Conservation (phyloP, 2,329 filamentous ascomycete species). For the Escovopsis sp. region DNA sequence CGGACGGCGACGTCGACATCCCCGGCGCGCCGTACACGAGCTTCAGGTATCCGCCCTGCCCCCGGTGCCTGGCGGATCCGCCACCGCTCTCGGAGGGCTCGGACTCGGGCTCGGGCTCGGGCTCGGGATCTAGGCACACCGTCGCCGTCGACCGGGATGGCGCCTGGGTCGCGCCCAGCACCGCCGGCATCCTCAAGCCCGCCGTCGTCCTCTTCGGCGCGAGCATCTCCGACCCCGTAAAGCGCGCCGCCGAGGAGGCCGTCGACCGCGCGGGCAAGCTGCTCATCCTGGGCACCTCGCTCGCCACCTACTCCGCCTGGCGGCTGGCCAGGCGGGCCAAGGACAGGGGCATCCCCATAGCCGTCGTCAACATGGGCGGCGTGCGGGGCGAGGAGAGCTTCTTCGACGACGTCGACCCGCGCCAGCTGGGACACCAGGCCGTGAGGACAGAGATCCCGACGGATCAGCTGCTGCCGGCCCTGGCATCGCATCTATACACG, state of each 20-base stretch:
- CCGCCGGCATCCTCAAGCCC: conserved; percentile 75
- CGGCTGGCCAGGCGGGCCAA: conserved; percentile 70
- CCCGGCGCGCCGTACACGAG: conserved; percentile 76
- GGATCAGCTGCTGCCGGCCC: conserved; percentile 39
- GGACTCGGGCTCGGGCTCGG: too few species aligned
- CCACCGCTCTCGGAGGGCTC: conserved; percentile 39
- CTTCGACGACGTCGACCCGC: conserved; percentile 41
- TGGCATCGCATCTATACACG: conserved; percentile 36
- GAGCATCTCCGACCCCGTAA: conserved; percentile 56
- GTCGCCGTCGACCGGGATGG: conserved; percentile 68
- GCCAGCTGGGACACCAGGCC: conserved; percentile 35
- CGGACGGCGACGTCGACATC: conserved; percentile 87
- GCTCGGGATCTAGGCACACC: conserved; percentile 30
- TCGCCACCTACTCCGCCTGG: conserved; percentile 95
- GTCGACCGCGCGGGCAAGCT: conserved; percentile 64
- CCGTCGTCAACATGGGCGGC: conserved; percentile 76
- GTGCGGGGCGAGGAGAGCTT: conserved; percentile 66
- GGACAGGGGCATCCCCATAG: conserved; percentile 72
- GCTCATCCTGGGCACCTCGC: conserved; percentile 72
- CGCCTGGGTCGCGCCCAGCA: conserved; percentile 53
- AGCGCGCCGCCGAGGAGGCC: conserved; percentile 61
- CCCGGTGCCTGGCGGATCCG: conserved; percentile 55
- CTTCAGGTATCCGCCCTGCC: conserved; percentile 85
- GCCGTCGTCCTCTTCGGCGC: conserved; percentile 96
- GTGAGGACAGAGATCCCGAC: conserved; percentile 44